Base-by-base conservation (phyloP, 805 yeast species). In the Tetrapisispora namnaoensis region DNA sequence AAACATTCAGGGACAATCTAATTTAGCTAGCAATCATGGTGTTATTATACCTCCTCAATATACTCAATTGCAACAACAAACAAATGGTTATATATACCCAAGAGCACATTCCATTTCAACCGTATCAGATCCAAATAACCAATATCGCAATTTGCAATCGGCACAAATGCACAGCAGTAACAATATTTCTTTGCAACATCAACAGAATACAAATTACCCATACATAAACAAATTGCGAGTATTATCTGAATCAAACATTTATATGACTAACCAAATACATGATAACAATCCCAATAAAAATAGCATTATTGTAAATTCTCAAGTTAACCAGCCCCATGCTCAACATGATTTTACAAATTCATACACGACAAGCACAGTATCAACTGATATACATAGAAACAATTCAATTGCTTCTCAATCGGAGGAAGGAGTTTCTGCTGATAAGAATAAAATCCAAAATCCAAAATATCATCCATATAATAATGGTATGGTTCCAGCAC, bases 351-450 rank as follows among this genome's bases (percentile, higher is more conserved):
- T 17, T 32, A 20, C 44, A 4, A 42, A n/a, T 45, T 37, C 47
- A 5, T 45, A 45, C 21, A 44, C 41, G 18, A 45, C 47, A 10
- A 44, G 20, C 20, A 16, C 42, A 17, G n/a, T 38, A 11, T 6
- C 39, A 11, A 3, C 47, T 14, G 39, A 45, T 38, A 28, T 38
- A 14, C 38, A 45, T 32, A 37, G 43, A 45, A 45, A 39, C 20
- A 37, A 32, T 22, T 45, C 47, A 6, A 32, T 45, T 10, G 38
- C 39, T 14, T 45, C 47, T 36, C 35, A 32, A 13, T 4, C 28
- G 17, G 47, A 45, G 21, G 47, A 45, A 2, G 22, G 32, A 9
- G 10, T 30, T 14, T n/a, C 17, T 38, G 17, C 18, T 7, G 40
- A 45, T 38, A 45, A 37, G 10, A 37, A 22, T 3, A 37, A 42